Conservation (phyloP, 2,329 filamentous ascomycete species). For the Fusarium compactum region DNA sequence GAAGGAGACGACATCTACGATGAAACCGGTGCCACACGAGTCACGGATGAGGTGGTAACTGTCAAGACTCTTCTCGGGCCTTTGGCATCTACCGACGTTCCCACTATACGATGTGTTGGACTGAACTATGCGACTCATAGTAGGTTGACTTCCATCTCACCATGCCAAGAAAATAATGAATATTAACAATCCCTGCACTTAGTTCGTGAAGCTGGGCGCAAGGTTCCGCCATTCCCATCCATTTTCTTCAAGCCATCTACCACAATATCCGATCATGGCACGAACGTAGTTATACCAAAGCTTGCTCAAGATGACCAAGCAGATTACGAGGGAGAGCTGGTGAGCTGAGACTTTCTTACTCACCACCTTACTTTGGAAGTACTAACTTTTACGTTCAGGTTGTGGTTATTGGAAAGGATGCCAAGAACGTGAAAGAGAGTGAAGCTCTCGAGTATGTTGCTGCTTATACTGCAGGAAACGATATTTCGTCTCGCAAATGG, state of each 20-base stretch:
- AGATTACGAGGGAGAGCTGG: conserved; percentile 62
- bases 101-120: conserved; percentile 69
- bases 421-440: conserved; percentile 59
- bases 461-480: conserved; percentile 67
- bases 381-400: background rate
- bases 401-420: conserved; percentile 61
- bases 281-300: conserved; percentile 57
- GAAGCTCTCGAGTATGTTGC: conserved; percentile 63
- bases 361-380: rapidly evolving
- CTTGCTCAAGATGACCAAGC: conserved; percentile 61
- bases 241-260: conserved; percentile 63
- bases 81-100: conserved; percentile 62
- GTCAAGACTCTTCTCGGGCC: conserved; percentile 68
- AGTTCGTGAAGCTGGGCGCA: conserved; percentile 65
- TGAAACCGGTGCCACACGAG: conserved; percentile 57
- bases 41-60: conserved; percentile 65
- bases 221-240: conserved; percentile 61
- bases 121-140: conserved; percentile 71
- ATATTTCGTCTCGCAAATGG: conserved; percentile 64
- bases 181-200: background rate
- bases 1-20: conserved; percentile 63
- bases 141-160: conserved; percentile 27
- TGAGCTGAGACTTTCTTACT: background rate
- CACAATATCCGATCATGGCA: conserved; percentile 53
- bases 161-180: background rate